Conservation (phyloP, 768 basidiomycete genomes). For the Trametes cinnabarina region DNA sequence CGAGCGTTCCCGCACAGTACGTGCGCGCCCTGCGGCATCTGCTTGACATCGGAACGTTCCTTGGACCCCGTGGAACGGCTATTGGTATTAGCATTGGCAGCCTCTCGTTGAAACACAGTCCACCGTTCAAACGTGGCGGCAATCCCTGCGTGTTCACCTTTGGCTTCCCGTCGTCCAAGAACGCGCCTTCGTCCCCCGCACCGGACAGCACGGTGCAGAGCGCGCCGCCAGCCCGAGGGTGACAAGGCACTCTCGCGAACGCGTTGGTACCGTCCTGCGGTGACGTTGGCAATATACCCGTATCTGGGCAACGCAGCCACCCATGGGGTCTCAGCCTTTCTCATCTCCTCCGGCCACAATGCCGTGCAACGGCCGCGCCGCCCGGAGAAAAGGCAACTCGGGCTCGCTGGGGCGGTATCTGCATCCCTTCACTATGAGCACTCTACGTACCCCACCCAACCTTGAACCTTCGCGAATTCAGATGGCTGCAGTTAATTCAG, state of each 20-base stretch:
- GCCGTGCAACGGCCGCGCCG: slow-evolving; percentile 10
- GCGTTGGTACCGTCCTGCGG: neutral
- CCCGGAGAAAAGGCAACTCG: neutral
- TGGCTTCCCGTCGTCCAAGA: neutral
- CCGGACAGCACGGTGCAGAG: neutral
- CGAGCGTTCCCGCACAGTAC: neutral
- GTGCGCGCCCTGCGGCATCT: neutral
- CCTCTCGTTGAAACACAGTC: neutral
- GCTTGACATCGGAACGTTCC: neutral
- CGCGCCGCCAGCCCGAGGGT: neutral
- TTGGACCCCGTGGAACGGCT: neutral
- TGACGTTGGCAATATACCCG: slow-evolving; percentile 10
- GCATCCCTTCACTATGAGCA: neutral
- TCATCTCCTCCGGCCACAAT: neutral
- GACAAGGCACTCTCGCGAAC: neutral
- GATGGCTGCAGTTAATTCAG: neutral
- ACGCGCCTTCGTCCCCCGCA: neutral
- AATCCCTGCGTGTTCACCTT: neutral
- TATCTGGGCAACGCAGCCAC: neutral
- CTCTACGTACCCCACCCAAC: neutral
- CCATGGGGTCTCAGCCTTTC: neutral
- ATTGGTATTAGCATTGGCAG: neutral
- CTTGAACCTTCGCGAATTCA: slow-evolving; percentile 14
- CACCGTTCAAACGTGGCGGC: neutral
- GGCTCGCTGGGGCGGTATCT: slow-evolving; percentile 3